A percentile compares a stretch with the other conserved stretches of the same genome.
Conservation (phyloP, 306 rosid genomes). For the Adenanthera pavonina region DNA sequence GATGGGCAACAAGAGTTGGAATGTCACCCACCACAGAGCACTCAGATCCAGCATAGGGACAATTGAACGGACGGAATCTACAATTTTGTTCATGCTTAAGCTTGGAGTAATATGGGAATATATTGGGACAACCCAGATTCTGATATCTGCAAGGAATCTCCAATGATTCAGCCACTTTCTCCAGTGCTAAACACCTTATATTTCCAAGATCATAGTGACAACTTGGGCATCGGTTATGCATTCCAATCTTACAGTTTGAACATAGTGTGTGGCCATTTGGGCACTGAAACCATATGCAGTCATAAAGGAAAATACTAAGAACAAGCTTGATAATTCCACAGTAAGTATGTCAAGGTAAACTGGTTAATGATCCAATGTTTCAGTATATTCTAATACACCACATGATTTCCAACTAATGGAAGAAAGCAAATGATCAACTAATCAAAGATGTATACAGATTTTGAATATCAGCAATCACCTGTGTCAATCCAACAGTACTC, state of each 20-base stretch:
- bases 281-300: too few species aligned
- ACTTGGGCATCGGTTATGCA: slow-evolving; percentile 84
- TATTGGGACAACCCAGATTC: slow-evolving; percentile 78
- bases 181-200: slow-evolving; percentile 93
- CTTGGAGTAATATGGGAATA: slow-evolving; percentile 81
- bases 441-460: background rate
- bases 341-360: slow-evolving; percentile 7
- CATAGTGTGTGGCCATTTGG: too few species aligned
- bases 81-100: slow-evolving; percentile 86
- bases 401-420: background rate
- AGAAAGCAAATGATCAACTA: slow-evolving; percentile 18
- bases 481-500: slow-evolving; percentile 13
- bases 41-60: slow-evolving; percentile 96
- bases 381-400: slow-evolving; percentile 14
- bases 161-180: slow-evolving; percentile 87
- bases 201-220: slow-evolving; percentile 81
- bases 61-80: slow-evolving; percentile 77
- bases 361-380: background rate
- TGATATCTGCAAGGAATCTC: slow-evolving; percentile 90
- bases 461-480: background rate
- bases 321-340: slow-evolving; percentile 3
- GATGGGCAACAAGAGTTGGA: slow-evolving; percentile 79
- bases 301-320: too few species aligned
- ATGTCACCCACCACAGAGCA: slow-evolving; percentile 89
- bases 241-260: slow-evolving; percentile 36